Base-by-base conservation (phyloP, 169 alveolate genomes). In the Plasmodium adleri region DNA sequence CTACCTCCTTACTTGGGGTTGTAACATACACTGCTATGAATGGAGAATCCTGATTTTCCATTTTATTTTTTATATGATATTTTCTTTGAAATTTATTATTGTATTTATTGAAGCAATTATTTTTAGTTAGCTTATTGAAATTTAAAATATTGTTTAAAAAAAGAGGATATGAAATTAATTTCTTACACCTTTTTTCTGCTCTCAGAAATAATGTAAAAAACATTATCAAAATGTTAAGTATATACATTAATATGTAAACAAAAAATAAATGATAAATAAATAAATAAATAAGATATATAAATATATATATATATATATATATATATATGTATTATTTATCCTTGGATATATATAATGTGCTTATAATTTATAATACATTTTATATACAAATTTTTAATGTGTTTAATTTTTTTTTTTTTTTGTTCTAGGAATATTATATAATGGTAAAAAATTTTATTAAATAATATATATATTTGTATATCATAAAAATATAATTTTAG, bases 21-120 rank as follows among this genome's bases (percentile, higher is more conserved):
- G 91, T 83, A 4, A 83, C 91, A 58, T 83, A 83, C 2, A 68
- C 91, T 5, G 74, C 91, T 68, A 83, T 56, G 52, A 83, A 83
- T 9, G 75, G 28, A 22, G 64, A 6, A 17, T 52, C 43, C 24
- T 32, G 15, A 1, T 67, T 64, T 10, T 52, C 62, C 80, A 66
- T 78, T 64, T 78, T 63, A 24, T 7, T 28, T 17, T 26, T 15
- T n/a, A 52, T 24, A 17, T 20, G 43, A 32, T 15, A 60, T 66
- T 32, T 45, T 58, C 12, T 20, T 8, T 32, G 52, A 52, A 32
- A 64, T 60, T 20, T 22, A 9, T 39, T 62, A 2, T 66, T 47
- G 6, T 60, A 28, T 47, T 24, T 72, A 17, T 45, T 15, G 20
- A 17, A 70, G 8, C 24, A 26, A 32, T n/a, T 28, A 52, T 24